A percentile compares a stretch with the other conserved stretches of the same genome.
Conservation (phyloP, 2,329 filamentous ascomycete species). For the Diaporthe aspalathi region DNA sequence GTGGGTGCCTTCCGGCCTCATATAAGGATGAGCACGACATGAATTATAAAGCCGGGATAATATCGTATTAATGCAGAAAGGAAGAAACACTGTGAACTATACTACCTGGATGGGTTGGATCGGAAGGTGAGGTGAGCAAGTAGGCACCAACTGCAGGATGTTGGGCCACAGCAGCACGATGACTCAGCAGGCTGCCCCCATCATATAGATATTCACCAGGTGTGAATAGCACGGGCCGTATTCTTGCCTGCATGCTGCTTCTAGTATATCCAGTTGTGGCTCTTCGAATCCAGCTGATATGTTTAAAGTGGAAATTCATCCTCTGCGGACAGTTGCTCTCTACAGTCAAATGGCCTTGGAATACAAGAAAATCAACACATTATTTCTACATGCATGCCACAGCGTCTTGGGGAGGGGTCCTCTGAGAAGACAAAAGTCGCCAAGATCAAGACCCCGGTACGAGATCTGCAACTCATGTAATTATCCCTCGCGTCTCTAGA, state of each 20-base stretch:
- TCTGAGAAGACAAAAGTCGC: neutral
- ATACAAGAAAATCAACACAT: neutral
- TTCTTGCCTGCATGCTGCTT: neutral
- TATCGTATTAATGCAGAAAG: neutral
- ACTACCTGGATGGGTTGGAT: neutral
- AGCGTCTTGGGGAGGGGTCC: neutral
- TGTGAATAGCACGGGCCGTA: neutral
- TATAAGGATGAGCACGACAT: neutral
- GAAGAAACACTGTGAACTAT: neutral
- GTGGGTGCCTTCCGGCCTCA: neutral
- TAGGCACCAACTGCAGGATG: neutral
- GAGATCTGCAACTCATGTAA: constrained; percentile 30
- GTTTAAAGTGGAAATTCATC: too few species aligned
- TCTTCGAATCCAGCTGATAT: neutral
- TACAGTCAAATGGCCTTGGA: neutral
- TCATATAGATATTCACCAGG: neutral
- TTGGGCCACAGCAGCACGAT: neutral
- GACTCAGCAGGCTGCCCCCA: too few species aligned
- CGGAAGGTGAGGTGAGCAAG: neutral
- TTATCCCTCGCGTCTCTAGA: neutral
- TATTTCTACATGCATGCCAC: too few species aligned
- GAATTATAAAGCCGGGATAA: neutral
- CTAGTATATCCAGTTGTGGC: neutral
- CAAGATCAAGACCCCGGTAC: neutral
- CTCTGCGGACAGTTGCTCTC: too few species aligned